Base-by-base conservation (phyloP, 495 filamentous ascomycete species). In the Tuber melanosporum region DNA sequence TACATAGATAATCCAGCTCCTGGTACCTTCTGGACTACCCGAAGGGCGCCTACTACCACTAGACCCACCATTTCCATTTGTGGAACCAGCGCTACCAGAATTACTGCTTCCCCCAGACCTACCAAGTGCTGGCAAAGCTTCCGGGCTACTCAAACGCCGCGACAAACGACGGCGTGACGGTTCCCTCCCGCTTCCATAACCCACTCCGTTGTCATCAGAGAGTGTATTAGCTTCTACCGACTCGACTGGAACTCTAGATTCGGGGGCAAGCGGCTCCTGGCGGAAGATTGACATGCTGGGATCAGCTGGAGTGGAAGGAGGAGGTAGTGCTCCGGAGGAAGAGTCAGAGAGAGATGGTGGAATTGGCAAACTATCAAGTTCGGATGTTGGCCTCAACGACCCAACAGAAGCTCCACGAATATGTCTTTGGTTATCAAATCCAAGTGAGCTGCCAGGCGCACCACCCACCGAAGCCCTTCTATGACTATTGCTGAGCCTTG, bases 1-100 rank as follows among this genome's bases (percentile, higher is more conserved):
- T 17, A 93, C 91, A 82, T 93, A 93, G 36, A 93, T 93, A 79
- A 93, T 87, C 91, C 91, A 93, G 83, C 90, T 93, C 82, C 91
- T 86, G 36, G 82, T 83, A 45, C 82, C 82, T 73, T 83, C 82
- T 1, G 79, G 46, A 42, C 74, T 81, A 74, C 76, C 73, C 12
- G 74, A 73, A 66, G 78, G 78, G 46, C 79, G 78, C 14, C 79
- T 79, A 10, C 71, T 43, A 49, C 78, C 71, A 9, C 77, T 74
- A 76, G 71, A 70, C 44, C 73, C 73, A 46, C 73, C 45, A 46
- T 71, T 44, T 39, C 73, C 71, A 17, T 71, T 79, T 62, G 77
- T 62, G 49, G 77, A 72, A 36, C 71, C 73, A 73, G 70, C 43
- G 22, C 74, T 80, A 49, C 78, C 72, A 46, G 72, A 75, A 26